phyloP scores from a whole-genome alignment of 2,329 filamentous ascomycete species.

The Aspergillus flavus region DNA sequence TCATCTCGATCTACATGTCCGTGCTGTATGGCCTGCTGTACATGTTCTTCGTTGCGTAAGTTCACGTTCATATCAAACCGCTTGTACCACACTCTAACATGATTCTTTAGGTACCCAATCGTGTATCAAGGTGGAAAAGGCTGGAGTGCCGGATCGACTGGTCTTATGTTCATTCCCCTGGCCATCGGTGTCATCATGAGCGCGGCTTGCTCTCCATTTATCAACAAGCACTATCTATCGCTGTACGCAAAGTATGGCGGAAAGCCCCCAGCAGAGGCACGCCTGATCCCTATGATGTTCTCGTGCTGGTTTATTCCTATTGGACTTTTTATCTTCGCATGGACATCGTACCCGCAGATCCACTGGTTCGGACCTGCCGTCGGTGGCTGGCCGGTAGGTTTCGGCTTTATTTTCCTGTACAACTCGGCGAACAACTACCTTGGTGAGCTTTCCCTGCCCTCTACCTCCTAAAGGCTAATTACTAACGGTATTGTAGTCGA shows the following conservation, averaged over 20 bases:
- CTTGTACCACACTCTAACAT: constrained; percentile 16
- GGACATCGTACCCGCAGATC: constrained; percentile 66
- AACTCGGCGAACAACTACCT: constrained; percentile 78
- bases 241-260: constrained; percentile 66
- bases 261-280: constrained; percentile 73
- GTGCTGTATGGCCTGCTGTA: constrained; percentile 62
- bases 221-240: constrained; percentile 80
- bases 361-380: constrained; percentile 73
- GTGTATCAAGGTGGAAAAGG: constrained; percentile 80
- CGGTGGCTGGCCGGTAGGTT: constrained; percentile 72
- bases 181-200: constrained; percentile 73
- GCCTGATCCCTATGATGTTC: constrained; percentile 81
- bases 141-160: constrained; percentile 72
- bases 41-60: constrained; percentile 55
- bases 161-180: constrained; percentile 84
- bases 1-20: constrained; percentile 83
- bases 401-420: constrained; percentile 83
- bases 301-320: constrained; percentile 73
- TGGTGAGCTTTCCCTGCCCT: constrained; percentile 27
- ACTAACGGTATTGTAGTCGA: constrained; percentile 50
- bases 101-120: constrained; percentile 46
- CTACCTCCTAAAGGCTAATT: not conserved
- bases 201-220: constrained; percentile 67
- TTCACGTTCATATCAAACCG: constrained; percentile 46
- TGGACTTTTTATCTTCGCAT: constrained; percentile 69